Conservation (phyloP, 345 rosid genomes). For the Chamaenerion angustifolium region DNA sequence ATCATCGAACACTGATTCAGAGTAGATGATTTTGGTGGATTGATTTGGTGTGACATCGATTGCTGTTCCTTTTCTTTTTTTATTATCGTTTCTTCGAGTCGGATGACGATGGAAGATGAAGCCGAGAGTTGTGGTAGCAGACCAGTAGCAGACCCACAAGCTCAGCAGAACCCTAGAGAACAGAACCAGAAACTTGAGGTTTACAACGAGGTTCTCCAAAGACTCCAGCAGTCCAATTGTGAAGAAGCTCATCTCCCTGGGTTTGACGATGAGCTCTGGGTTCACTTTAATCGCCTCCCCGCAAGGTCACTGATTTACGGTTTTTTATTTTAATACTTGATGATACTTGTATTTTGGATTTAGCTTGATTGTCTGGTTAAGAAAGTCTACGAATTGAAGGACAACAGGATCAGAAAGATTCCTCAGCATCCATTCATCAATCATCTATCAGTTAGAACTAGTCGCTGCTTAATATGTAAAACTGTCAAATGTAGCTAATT, state of each 20-base stretch:
- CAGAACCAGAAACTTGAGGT: conserved; percentile 79
- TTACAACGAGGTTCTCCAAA: conserved; percentile 57
- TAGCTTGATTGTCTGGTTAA: no score
- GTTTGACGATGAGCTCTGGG: conserved; percentile 93
- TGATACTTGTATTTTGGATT: not conserved
- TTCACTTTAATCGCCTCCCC: conserved; percentile 94
- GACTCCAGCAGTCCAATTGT: conserved; percentile 56
- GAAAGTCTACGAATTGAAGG: no score
- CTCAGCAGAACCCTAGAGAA: conserved; percentile 48
- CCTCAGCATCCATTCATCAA: no score
- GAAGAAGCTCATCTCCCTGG: conserved; percentile 62
- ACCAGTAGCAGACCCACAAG: conserved; percentile 36
- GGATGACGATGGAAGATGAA: conserved; percentile 83
- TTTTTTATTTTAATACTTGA: not conserved
- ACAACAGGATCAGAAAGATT: no score
- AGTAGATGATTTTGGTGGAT: no score
- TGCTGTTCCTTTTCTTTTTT: not conserved
- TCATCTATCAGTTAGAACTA: no score
- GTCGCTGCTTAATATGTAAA: no score
- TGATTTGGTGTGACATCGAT: not conserved
- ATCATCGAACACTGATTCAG: no score
- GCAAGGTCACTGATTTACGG: conserved; percentile 39
- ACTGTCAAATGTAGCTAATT: no score
- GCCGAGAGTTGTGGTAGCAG: conserved; percentile 86
- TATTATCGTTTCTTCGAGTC: conserved; percentile 1